A percentile compares a stretch with the other conserved stretches of the same genome.
Evolutionary conservation across 345 rosid genomes (phyloP).

Genomic region (Iberis pinnata): DNA sequence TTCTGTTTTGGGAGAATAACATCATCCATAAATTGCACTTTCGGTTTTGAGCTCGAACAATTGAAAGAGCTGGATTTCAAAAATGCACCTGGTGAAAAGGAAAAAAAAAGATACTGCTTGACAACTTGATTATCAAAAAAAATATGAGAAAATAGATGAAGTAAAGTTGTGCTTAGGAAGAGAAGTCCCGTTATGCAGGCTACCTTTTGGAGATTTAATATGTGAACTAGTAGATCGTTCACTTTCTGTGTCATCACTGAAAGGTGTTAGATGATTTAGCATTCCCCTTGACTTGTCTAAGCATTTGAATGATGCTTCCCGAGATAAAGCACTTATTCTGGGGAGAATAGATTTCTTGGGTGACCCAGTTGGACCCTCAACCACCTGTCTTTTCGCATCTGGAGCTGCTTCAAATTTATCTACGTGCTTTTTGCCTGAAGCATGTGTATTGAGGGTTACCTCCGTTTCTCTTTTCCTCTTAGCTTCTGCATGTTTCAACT

Average conservation of each 20-base stretch:
- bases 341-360: slow-evolving; percentile 51
- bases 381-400: slow-evolving; percentile 50
- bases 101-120: slow-evolving; percentile 4
- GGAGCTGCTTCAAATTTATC: slow-evolving; percentile 48
- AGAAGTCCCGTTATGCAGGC: slow-evolving; percentile 16
- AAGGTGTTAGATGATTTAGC: slow-evolving; percentile 41
- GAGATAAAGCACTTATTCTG: slow-evolving; percentile 42
- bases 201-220: slow-evolving; percentile 57
- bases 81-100: slow-evolving; percentile 50
- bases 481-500: slow-evolving; percentile 43
- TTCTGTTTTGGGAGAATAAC: slow-evolving; percentile 49
- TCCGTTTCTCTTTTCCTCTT: slow-evolving; percentile 43
- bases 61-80: slow-evolving; percentile 75
- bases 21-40: slow-evolving; percentile 63
- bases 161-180: slow-evolving; percentile 5
- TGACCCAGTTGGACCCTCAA: slow-evolving; percentile 53
- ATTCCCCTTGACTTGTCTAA: slow-evolving; percentile 54
- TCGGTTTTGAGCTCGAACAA: slow-evolving; percentile 46
- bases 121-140: slow-evolving; percentile 10
- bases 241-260: slow-evolving; percentile 41
- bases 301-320: slow-evolving; percentile 50
- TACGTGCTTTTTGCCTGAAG: slow-evolving; percentile 48
- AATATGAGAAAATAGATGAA: neutral
- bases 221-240: slow-evolving; percentile 42
- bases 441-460: slow-evolving; percentile 26